These are phyloP conservation scores for Rutstroemia sydowiana DNA, from an alignment of 2,329 filamentous ascomycete genomes.

Conservation along the genomic window DNA sequence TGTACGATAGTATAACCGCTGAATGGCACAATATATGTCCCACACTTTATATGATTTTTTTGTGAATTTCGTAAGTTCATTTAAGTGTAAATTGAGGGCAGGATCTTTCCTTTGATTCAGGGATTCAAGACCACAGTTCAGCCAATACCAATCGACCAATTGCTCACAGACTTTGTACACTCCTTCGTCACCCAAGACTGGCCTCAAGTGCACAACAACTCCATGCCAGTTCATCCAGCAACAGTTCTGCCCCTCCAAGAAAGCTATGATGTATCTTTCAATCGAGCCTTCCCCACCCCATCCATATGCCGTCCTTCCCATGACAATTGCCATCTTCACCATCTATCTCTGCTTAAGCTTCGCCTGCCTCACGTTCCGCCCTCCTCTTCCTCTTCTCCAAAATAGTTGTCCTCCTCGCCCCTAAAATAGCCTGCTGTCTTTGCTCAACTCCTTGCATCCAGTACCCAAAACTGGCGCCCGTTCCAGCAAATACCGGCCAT, in stretches of 20 bases:
- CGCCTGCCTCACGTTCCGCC: conserved; percentile 55
- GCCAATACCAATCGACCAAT: background rate
- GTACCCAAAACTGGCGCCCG: conserved; percentile 90
- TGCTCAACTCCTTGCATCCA: conserved; percentile 90
- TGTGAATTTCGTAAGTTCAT: background rate
- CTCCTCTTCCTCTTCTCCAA: conserved; percentile 84
- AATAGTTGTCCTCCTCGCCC: conserved; percentile 70
- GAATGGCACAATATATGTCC: background rate
- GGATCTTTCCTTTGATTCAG: background rate
- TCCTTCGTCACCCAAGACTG: background rate
- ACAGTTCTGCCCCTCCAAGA: background rate
- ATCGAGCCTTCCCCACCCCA: background rate
- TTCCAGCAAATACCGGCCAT: conserved; percentile 80
- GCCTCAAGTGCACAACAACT: background rate
- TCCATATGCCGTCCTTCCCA: background rate
- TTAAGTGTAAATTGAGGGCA: background rate
- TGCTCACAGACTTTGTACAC: conserved; percentile 5
- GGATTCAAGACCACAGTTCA: background rate
- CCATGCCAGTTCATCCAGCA: too few relatives aligned
- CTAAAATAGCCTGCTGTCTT: conserved; percentile 68
- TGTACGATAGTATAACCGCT: conserved; percentile 17
- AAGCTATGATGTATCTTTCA: background rate
- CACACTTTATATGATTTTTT: background rate
- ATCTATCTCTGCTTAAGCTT: conserved; percentile 23
- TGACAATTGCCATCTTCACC: background rate